These are phyloP conservation scores for Penicillium malachiteum DNA, from an alignment of 495 filamentous ascomycete genomes.

Conservation along the genomic window DNA sequence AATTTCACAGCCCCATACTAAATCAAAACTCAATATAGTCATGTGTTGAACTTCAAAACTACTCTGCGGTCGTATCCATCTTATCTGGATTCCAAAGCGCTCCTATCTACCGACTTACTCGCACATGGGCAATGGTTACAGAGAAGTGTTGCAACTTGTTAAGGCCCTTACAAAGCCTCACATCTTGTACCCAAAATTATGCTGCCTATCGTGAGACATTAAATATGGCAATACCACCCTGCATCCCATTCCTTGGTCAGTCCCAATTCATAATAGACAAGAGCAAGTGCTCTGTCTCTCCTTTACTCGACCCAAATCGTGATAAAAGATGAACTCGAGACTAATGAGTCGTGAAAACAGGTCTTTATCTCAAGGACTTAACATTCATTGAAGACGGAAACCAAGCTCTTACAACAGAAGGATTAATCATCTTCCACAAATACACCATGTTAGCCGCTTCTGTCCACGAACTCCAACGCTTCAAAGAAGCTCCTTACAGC, in stretches of 20 bases:
- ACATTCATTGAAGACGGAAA: constrained; percentile 98
- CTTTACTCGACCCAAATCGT: background rate
- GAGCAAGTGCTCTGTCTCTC: background rate
- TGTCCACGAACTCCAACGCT: constrained; percentile 88
- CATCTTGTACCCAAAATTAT: constrained; percentile 94
- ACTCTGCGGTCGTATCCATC: constrained; percentile 89
- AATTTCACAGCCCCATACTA: background rate
- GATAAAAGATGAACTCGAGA: background rate
- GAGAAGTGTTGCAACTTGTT: constrained; percentile 66
- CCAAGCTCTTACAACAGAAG: constrained; percentile 80
- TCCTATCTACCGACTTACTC: constrained; percentile 81
- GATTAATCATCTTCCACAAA: constrained; percentile 92
- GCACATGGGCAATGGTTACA: constrained; percentile 86
- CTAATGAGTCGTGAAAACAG: constrained; percentile 35
- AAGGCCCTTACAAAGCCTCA: constrained; percentile 78
- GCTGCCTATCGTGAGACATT: constrained; percentile 81
- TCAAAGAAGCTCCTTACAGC: constrained; percentile 83
- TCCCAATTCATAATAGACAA: background rate
- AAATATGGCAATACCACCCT: constrained; percentile 80
- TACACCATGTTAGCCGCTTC: constrained; percentile 90
- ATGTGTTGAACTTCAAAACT: constrained; percentile 86
- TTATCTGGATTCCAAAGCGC: constrained; percentile 86
- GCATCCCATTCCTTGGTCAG: constrained; percentile 93
- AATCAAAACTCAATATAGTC: constrained; percentile 49
- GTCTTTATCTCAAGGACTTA: constrained; percentile 89